These are phyloP conservation scores for Gremmenia infestans DNA, from an alignment of 2,329 filamentous ascomycete species.

Conservation along the genomic window DNA sequence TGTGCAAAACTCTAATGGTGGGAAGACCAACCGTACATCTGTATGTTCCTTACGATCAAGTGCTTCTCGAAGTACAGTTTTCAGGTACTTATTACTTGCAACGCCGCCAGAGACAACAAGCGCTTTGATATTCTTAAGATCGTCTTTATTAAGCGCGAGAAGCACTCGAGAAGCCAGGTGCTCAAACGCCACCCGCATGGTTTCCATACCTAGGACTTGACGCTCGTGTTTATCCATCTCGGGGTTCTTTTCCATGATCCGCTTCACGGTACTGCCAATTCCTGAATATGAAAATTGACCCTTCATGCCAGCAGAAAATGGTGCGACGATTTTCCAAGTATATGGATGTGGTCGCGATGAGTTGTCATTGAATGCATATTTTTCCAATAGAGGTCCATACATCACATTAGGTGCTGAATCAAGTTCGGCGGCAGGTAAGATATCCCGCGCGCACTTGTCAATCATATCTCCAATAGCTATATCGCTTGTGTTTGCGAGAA, in stretches of 20 bases:
- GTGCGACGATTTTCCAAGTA: slow-evolving; percentile 64
- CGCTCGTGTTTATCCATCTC: slow-evolving; percentile 56
- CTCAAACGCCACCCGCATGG: slow-evolving; percentile 80
- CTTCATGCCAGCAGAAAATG: slow-evolving; percentile 51
- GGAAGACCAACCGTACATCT: slow-evolving; percentile 60
- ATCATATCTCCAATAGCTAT: slow-evolving; percentile 86
- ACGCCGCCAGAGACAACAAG: slow-evolving; percentile 88
- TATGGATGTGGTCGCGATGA: slow-evolving; percentile 35
- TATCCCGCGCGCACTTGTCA: slow-evolving; percentile 76
- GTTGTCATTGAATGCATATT: slow-evolving; percentile 65
- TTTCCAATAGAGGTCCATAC: slow-evolving; percentile 76
- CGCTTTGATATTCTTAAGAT: slow-evolving; percentile 40
- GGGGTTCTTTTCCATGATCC: slow-evolving; percentile 42
- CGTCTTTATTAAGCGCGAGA: slow-evolving; percentile 52
- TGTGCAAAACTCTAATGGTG: slow-evolving; percentile 75
- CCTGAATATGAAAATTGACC: slow-evolving; percentile 67
- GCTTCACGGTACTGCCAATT: slow-evolving; percentile 59
- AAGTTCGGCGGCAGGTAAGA: slow-evolving; percentile 61
- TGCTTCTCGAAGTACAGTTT: slow-evolving; percentile 53
- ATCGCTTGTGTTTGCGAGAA: slow-evolving; percentile 70
- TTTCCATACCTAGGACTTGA: slow-evolving; percentile 61
- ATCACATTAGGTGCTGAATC: slow-evolving; percentile 56
- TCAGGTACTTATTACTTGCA: slow-evolving; percentile 76
- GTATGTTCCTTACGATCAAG: slow-evolving; percentile 63
- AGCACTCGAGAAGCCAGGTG: slow-evolving; percentile 74